phyloP scores from a whole-genome alignment of 306 rosid genomes.

The Heteromeles arbutifolia region DNA sequence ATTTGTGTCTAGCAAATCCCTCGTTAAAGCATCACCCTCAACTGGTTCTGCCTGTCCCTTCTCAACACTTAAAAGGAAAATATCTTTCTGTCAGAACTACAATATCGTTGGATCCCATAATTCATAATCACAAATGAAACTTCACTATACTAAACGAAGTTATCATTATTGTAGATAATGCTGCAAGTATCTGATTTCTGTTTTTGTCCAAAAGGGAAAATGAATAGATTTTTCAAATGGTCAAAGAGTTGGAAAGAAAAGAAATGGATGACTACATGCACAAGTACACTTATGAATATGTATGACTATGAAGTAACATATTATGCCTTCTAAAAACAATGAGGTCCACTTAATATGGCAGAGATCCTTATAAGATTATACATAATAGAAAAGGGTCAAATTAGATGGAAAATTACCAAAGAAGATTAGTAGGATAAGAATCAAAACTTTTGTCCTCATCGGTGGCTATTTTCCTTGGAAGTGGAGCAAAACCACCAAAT shows the following conservation, averaged over 20 bases:
- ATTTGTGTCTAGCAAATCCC: slow-evolving; percentile 68
- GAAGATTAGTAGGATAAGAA: slow-evolving; percentile 61
- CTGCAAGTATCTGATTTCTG: neutral
- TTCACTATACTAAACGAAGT: slow-evolving; percentile 4
- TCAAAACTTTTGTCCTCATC: slow-evolving; percentile 50
- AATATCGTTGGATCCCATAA: neutral
- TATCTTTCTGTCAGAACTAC: slow-evolving; percentile 17
- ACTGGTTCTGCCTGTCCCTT: slow-evolving; percentile 64
- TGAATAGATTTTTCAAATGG: neutral
- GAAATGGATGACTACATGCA: neutral
- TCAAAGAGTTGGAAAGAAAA: neutral
- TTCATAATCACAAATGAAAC: slow-evolving; percentile 10
- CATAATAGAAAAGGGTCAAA: slow-evolving; percentile 10
- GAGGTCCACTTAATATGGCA: neutral
- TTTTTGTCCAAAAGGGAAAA: neutral
- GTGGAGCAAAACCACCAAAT: slow-evolving; percentile 99
- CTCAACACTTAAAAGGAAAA: slow-evolving; percentile 52
- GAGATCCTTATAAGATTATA: slow-evolving; percentile 1
- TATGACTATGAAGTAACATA: slow-evolving; percentile 4
- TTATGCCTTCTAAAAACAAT: neutral
- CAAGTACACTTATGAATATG: neutral
- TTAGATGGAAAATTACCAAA: slow-evolving; percentile 53
- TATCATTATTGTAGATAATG: neutral
- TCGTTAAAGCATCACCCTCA: slow-evolving; percentile 60
- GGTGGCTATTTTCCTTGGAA: slow-evolving; percentile 67